These are phyloP conservation scores for Auxenochlorella pyrenoidosa DNA, from an alignment of 139 green algal species.

Conservation along the genomic window DNA sequence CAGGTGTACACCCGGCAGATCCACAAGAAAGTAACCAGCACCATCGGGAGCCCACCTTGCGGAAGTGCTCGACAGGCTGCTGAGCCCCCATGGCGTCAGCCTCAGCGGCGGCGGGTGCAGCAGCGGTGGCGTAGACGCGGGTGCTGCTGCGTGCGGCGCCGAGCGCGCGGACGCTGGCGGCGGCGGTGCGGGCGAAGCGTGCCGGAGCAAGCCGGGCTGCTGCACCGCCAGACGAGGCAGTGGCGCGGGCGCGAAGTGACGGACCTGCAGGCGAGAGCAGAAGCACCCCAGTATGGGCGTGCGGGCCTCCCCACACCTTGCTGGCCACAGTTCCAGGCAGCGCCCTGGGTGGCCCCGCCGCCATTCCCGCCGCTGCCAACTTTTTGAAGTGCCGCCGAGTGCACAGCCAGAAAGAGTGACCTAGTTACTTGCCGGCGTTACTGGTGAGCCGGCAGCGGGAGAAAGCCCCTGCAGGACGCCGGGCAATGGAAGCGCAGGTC, in stretches of 20 bases:
- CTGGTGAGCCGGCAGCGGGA: background rate
- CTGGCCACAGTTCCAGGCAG: background rate
- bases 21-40: no score
- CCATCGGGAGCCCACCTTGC: conserved; percentile 38
- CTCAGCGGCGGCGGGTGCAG: background rate
- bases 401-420: background rate
- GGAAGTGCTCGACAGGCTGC: conserved; percentile 42
- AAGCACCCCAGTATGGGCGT: background rate
- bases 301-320: no score
- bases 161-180: background rate
- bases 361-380: background rate
- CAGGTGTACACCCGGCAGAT: background rate
- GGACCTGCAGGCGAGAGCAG: background rate
- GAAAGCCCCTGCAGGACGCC: background rate
- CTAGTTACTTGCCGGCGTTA: background rate
- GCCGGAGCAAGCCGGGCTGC: background rate
- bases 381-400: background rate
- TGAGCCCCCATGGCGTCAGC: background rate
- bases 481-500: no score
- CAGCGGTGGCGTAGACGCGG: background rate
- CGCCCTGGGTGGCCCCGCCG: background rate
- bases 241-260: background rate
- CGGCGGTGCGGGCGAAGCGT: background rate
- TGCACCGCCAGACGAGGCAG: background rate
- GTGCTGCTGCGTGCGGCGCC: background rate